These are phyloP conservation scores for Myrica gale DNA, from an alignment of 306 rosid genomes.

Conservation along the genomic window DNA sequence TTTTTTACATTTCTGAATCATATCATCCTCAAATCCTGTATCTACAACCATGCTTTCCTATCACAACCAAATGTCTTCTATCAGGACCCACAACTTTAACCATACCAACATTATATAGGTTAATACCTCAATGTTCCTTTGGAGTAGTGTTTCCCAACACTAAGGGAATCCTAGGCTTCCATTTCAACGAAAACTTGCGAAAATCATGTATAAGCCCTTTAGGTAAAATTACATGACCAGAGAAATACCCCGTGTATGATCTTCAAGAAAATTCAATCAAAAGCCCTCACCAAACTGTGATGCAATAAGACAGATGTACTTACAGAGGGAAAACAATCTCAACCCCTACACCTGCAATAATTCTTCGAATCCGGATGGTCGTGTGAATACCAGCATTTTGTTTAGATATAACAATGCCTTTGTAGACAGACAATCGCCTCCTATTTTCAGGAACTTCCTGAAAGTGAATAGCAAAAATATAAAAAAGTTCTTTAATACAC, in stretches of 20 bases:
- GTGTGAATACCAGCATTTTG: slow-evolving; percentile 98
- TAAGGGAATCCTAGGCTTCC: not conserved
- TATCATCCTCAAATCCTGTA: not conserved
- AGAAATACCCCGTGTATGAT: not conserved
- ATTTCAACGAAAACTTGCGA: not conserved
- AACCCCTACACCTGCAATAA: slow-evolving; percentile 90
- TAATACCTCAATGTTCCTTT: not conserved
- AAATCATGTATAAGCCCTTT: not conserved
- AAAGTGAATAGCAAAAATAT: slow-evolving; percentile 23
- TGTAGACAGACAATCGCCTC: slow-evolving; percentile 83
- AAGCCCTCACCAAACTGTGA: not conserved
- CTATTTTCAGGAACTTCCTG: slow-evolving; percentile 97
- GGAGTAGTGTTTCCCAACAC: not conserved
- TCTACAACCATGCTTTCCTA: not conserved
- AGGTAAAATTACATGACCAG: not conserved
- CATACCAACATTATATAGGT: not conserved
- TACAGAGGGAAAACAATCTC: slow-evolving; percentile 94
- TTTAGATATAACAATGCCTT: slow-evolving; percentile 85
- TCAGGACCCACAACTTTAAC: not conserved
- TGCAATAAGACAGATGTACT: slow-evolving; percentile 31
- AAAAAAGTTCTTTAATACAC: slow-evolving; percentile 19
- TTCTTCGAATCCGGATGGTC: slow-evolving; percentile 82
- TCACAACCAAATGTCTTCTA: not conserved
- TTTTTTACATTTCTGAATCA: not conserved
- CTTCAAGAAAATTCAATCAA: slow-evolving; percentile 7